These are phyloP conservation scores for Paxillus ammoniavirescens DNA, from an alignment of 768 basidiomycete species.

Conservation along the genomic window DNA sequence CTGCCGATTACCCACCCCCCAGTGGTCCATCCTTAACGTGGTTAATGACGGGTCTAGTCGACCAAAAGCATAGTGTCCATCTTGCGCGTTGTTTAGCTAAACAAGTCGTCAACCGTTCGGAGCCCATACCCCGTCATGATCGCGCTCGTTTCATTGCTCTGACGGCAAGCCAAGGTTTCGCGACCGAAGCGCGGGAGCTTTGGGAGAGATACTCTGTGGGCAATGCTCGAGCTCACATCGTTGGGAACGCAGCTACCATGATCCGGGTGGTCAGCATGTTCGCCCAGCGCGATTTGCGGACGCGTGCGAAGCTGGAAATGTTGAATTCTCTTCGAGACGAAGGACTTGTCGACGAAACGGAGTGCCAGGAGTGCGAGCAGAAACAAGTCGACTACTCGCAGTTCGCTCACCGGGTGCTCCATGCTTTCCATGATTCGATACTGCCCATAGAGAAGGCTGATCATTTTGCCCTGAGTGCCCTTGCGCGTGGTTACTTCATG, in stretches of 20 bases:
- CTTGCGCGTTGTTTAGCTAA: conserved; percentile 48
- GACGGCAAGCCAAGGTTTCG: conserved; percentile 47
- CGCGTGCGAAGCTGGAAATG: conserved; percentile 13
- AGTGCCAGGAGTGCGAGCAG: conserved; percentile 1
- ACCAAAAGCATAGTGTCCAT: conserved; percentile 38
- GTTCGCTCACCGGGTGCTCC: conserved; percentile 48
- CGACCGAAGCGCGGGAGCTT: conserved; percentile 46
- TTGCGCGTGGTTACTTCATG: conserved; percentile 63
- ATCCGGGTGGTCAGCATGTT: conserved; percentile 46
- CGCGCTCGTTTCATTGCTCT: conserved; percentile 51
- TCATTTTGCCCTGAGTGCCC: conserved; percentile 54
- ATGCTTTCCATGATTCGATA: conserved; percentile 41
- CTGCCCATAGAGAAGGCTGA: conserved; percentile 45
- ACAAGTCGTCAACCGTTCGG: conserved; percentile 43
- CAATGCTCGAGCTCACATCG: conserved; percentile 38
- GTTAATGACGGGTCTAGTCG: conserved; percentile 49
- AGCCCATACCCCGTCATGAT: conserved; percentile 41
- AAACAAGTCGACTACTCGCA: conserved; percentile 14
- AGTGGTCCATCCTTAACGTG: conserved; percentile 44
- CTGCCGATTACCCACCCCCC: conserved; percentile 51
- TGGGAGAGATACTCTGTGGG: conserved; percentile 57
- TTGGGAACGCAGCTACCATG: conserved; percentile 42
- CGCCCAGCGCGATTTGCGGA: conserved; percentile 21
- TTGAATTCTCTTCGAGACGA: not conserved
- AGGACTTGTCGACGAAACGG: not conserved